Evolutionary conservation across 2,329 filamentous ascomycete species (phyloP).

Genomic region (Diaporthe nobilis): DNA sequence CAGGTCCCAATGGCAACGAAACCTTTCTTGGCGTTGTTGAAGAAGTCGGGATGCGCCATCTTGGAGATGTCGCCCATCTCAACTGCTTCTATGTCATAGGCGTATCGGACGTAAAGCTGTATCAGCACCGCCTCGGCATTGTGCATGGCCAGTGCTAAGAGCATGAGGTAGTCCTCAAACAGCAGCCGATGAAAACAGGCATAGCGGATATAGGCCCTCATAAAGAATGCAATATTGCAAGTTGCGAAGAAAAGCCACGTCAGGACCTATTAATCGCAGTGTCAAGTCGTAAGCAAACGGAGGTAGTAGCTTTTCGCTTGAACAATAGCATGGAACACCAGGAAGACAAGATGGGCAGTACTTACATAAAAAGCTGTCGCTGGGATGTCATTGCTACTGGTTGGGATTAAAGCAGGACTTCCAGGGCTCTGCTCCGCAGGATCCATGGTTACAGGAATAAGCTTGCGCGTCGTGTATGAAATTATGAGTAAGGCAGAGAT

Average conservation of each 20-base stretch:
- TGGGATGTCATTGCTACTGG: neutral
- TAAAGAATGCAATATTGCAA: neutral
- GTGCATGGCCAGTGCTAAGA: slow-evolving; percentile 39
- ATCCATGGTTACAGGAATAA: neutral
- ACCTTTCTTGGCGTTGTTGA: neutral
- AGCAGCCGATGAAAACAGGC: slow-evolving; percentile 43
- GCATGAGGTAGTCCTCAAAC: slow-evolving; percentile 45
- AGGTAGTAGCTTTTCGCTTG: neutral
- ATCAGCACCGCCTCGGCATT: slow-evolving; percentile 1
- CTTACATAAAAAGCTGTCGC: neutral
- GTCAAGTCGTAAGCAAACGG: neutral
- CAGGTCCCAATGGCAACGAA: slow-evolving; percentile 24
- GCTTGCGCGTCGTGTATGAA: too few species aligned
- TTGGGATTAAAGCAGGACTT: neutral
- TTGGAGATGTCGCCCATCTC: neutral
- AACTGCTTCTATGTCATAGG: neutral
- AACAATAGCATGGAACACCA: neutral
- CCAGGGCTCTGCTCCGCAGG: neutral
- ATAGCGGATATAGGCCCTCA: slow-evolving; percentile 38
- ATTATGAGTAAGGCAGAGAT: too few species aligned
- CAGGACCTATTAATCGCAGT: neutral
- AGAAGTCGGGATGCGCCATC: slow-evolving; percentile 5
- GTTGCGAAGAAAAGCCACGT: neutral
- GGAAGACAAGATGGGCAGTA: neutral
- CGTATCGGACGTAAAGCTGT: neutral